Evolutionary conservation across 2,329 filamentous ascomycete species (phyloP).

Genomic region (Cladophialophora bantiana): DNA sequence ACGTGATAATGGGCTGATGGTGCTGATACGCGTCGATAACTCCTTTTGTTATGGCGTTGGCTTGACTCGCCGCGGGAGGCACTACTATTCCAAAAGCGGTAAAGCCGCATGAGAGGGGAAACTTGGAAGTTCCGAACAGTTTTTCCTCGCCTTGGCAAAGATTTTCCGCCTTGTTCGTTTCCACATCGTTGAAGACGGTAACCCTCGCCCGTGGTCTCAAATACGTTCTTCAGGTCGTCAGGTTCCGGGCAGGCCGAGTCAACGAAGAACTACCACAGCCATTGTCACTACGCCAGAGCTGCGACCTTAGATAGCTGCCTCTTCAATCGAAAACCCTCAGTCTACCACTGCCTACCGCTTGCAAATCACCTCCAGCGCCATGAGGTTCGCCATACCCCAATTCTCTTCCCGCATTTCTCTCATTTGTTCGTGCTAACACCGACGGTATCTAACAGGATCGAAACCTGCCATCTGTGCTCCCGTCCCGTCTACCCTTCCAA

Average conservation of each 20-base stretch:
- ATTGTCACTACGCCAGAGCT: not conserved
- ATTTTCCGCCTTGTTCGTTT: too few relatives aligned
- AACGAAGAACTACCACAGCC: not conserved
- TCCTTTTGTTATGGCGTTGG: not conserved
- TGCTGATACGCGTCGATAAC: not conserved
- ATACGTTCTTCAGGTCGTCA: too few relatives aligned
- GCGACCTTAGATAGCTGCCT: not conserved
- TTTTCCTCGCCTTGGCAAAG: constrained; percentile 1
- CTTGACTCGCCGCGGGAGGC: not conserved
- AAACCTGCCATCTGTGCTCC: constrained; percentile 76
- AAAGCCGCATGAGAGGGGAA: not conserved
- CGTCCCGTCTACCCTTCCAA: constrained; percentile 71
- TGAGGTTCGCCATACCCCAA: constrained; percentile 21
- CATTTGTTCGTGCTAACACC: constrained; percentile 9
- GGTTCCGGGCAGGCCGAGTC: not conserved
- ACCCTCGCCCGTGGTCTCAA: too few relatives aligned
- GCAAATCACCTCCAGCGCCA: constrained; percentile 7
- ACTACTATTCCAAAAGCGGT: not conserved
- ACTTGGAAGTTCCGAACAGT: not conserved
- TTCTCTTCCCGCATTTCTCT: not conserved
- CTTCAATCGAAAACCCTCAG: not conserved
- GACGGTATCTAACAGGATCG: constrained; percentile 43
- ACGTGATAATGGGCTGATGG: not conserved
- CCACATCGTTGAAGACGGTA: too few relatives aligned
- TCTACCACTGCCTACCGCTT: not conserved